Evolutionary conservation across 2,329 filamentous ascomycete genomes (phyloP).

Genomic region (Biscogniauxia sp.): DNA sequence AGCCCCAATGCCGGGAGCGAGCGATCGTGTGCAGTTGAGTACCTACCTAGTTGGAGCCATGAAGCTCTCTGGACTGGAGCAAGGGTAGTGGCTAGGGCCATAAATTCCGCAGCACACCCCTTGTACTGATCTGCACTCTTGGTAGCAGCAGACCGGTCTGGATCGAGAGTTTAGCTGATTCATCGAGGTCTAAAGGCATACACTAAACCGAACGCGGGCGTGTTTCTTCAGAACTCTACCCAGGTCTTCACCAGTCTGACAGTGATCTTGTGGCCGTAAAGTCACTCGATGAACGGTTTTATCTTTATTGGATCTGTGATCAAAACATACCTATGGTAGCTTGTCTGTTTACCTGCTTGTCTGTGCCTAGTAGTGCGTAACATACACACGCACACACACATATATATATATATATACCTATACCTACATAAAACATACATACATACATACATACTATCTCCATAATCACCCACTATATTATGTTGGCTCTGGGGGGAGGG

Average conservation of each 20-base stretch:
- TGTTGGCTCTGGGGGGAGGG: too few species aligned
- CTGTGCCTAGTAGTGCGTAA: too few species aligned
- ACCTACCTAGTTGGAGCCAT: constrained; percentile 6
- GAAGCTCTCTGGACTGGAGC: constrained; percentile 1
- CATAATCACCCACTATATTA: too few species aligned
- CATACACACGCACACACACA: not conserved
- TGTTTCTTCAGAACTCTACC: not conserved
- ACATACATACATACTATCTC: too few species aligned
- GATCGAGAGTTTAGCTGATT: constrained; percentile 21
- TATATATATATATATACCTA: too few species aligned
- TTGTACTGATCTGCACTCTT: constrained; percentile 16
- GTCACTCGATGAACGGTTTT: not conserved
- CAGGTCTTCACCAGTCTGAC: not conserved
- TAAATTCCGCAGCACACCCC: constrained; percentile 10
- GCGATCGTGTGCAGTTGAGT: constrained; percentile 3
- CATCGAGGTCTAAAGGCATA: constrained; percentile 12
- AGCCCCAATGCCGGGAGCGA: not conserved
- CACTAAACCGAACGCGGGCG: not conserved
- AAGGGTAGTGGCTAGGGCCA: constrained; percentile 3
- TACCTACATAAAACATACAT: too few species aligned
- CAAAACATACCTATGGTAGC: not conserved
- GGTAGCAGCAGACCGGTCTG: constrained; percentile 19
- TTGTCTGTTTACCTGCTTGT: not conserved
- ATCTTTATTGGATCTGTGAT: not conserved
- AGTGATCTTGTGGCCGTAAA: not conserved